Evolutionary conservation across 805 yeast genomes (phyloP), one percentile per base, ranked within the genome.

Genomic region (Kluyveromyces starmeri): DNA sequence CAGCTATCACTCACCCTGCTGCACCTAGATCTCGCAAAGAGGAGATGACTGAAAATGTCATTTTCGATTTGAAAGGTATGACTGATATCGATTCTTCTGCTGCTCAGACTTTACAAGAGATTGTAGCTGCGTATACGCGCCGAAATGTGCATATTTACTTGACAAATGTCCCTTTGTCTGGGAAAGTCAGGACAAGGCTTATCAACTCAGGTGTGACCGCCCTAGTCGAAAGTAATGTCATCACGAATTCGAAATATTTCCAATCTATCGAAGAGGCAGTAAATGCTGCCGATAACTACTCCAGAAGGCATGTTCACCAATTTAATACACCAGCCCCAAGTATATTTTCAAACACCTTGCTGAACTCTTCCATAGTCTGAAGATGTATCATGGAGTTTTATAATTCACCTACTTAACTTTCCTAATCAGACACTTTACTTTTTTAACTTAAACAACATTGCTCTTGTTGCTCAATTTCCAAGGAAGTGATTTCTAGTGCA

Each of bases 61-160:
- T 86, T 1, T 71, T 85, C 46, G 95, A 85, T 47, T 58, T 88
- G 42, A 69, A 78, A 37, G 95, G 95, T 2, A 82, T 86, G 94
- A 73, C 82, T 3, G 69, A 68, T 4, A 68, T 85, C 36, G 96
- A 85, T 46, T 73, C 94, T 0, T 70, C 84, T 1, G 94, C 95
- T 0, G 77, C 83, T 0, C 86, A 83, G 44, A 77, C 77, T 3
- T 59, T 86, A 28, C 51, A 56, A 36, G 84, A 77, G 41, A 73
- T 81, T n/a, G 58, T 85, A 3, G 46, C 55, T 2, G 60, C 65
- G 10, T 83, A 83, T 51, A 61, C 60, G n/a, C 63, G 55, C 12
- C 64, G 79, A 31, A 65, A 65, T 2, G 74, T 81, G 6, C 55
- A 59, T 7, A 79, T 83, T 4, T 68, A 72, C 27, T 70, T 85